phyloP scores from a whole-genome alignment of 768 basidiomycete species.

The Boletus sensibilis region DNA sequence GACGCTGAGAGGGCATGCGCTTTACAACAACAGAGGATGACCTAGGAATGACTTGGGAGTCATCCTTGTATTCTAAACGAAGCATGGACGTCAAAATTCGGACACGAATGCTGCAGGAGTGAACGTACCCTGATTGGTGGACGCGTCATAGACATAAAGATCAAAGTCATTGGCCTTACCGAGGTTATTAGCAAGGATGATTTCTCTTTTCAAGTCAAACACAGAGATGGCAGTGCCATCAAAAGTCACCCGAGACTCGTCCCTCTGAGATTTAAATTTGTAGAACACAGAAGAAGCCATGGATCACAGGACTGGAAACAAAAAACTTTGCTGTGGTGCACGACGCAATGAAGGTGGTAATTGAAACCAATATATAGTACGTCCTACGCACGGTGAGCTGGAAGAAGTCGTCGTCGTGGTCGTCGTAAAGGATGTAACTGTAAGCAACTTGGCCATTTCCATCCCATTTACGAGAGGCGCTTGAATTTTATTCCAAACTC shows the following conservation, averaged over 20 bases:
- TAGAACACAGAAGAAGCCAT: conserved; percentile 97
- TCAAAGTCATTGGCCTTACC: conserved; percentile 98
- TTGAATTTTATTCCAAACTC: conserved; percentile 9
- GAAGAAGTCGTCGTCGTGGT: conserved; percentile 20
- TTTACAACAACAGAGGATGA: conserved; percentile 94
- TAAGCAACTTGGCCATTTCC: conserved; percentile 5
- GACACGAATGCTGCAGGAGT: neutral
- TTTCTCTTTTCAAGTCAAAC: conserved; percentile 98
- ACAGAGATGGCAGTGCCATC: conserved; percentile 99
- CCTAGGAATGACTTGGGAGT: conserved; percentile 86
- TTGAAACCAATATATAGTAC: conserved; percentile 22
- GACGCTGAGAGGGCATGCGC: conserved; percentile 77
- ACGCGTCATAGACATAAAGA: conserved; percentile 79
- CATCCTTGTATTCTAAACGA: conserved; percentile 81
- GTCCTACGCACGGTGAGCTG: conserved; percentile 16
- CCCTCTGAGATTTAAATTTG: conserved; percentile 93
- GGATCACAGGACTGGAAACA: conserved; percentile 12
- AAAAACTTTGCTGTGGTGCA: conserved; percentile 16
- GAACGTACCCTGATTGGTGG: conserved; percentile 81
- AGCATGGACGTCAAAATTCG: neutral
- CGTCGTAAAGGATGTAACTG: no score
- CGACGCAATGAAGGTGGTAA: conserved; percentile 10
- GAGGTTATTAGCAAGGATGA: conserved; percentile 94
- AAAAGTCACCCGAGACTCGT: conserved; percentile 94
- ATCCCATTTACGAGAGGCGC: conserved; percentile 21